phyloP scores from a whole-genome alignment of 495 filamentous ascomycete genomes.

The Xylaria cubensis region DNA sequence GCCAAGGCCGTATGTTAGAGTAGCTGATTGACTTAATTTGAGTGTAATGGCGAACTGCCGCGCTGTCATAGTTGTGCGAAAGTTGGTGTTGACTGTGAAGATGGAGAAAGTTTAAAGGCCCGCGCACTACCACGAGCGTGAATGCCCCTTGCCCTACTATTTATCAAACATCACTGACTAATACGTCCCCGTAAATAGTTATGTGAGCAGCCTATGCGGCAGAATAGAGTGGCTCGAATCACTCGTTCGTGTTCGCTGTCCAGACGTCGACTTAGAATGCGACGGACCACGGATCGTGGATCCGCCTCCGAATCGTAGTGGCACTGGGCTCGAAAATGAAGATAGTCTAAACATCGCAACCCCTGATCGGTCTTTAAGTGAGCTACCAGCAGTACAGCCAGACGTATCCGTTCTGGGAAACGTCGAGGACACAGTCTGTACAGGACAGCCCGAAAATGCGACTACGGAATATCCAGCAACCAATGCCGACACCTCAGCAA shows the following conservation, averaged over 20 bases:
- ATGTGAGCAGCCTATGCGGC: slow-evolving; percentile 49
- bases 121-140: slow-evolving; percentile 40
- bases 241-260: slow-evolving; percentile 43
- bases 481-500: slow-evolving; percentile 39
- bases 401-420: not conserved
- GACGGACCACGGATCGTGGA: slow-evolving; percentile 29
- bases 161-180: not conserved
- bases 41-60: slow-evolving; percentile 44
- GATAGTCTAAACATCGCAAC: not conserved
- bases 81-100: slow-evolving; percentile 47
- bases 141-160: slow-evolving; percentile 13
- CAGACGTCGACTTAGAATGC: slow-evolving; percentile 41
- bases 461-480: not conserved
- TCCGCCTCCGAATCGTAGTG: not conserved
- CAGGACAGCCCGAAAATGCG: not conserved
- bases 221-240: slow-evolving; percentile 54
- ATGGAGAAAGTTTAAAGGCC: slow-evolving; percentile 52
- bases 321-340: slow-evolving; percentile 6
- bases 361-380: not conserved
- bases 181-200: slow-evolving; percentile 31
- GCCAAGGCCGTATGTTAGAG: not conserved
- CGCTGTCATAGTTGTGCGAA: slow-evolving; percentile 50
- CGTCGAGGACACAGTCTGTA: not conserved
- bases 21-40: not conserved
- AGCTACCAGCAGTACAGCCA: slow-evolving; percentile 1